Evolutionary conservation across 441 rosid species (phyloP).

Genomic region (Syzygium syzygioides): DNA sequence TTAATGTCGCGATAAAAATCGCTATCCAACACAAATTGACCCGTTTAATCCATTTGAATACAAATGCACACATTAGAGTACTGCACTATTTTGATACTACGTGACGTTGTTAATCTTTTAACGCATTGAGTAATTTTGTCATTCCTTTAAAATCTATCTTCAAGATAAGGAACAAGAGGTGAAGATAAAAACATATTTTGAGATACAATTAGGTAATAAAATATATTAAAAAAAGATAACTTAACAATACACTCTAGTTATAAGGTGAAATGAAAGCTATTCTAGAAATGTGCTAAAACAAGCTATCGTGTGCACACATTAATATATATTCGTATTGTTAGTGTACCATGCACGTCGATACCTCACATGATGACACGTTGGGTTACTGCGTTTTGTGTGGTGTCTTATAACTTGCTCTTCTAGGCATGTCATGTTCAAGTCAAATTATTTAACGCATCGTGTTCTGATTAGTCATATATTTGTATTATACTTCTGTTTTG

Average conservation of each 20-base stretch:
- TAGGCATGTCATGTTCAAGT: not conserved
- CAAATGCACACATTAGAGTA: not conserved
- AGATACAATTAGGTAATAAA: not conserved
- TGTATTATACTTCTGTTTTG: not conserved
- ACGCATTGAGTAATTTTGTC: not conserved
- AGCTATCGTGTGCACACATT: not conserved
- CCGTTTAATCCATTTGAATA: not conserved
- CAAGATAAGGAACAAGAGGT: not conserved
- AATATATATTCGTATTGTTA: not conserved
- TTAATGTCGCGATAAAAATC: too few relatives aligned
- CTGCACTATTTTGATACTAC: rapidly evolving
- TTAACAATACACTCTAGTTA: not conserved
- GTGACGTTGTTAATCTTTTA: rapidly evolving
- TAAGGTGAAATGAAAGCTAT: not conserved
- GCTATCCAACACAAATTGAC: not conserved
- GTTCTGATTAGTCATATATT: not conserved
- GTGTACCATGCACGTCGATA: not conserved
- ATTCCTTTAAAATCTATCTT: not conserved
- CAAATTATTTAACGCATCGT: not conserved
- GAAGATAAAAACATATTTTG: not conserved
- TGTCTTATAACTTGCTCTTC: not conserved
- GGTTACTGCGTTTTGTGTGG: not conserved
- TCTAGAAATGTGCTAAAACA: not conserved
- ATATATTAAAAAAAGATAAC: not conserved
- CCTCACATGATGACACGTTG: not conserved